These are phyloP conservation scores for Sindora glabra DNA, from an alignment of 306 rosid species.

Conservation along the genomic window DNA sequence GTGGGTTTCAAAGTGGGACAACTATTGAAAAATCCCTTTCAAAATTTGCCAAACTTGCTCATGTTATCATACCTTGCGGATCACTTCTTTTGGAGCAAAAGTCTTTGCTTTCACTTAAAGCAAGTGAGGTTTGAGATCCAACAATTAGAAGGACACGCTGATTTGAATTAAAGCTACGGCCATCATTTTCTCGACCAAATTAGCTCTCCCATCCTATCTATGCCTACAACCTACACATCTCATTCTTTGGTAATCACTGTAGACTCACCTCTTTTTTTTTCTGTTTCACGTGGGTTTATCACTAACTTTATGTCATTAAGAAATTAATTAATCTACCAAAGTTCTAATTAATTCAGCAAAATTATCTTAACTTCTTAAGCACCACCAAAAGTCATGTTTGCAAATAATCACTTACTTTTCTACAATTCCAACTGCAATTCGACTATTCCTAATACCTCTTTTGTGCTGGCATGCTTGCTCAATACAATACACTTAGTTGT, in stretches of 20 bases:
- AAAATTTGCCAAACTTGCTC: constrained; percentile 18
- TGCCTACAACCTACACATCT: constrained; percentile 4
- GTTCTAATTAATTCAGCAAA: neutral
- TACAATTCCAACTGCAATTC: too few species aligned
- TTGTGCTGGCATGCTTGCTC: too few species aligned
- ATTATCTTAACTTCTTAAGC: too few species aligned
- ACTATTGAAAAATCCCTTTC: neutral
- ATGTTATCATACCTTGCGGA: constrained; percentile 24
- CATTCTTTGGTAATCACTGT: neutral
- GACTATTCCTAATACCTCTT: too few species aligned
- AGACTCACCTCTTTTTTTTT: neutral
- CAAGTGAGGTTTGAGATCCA: constrained; percentile 28
- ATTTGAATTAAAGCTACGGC: constrained; percentile 50
- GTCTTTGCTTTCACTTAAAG: constrained; percentile 65
- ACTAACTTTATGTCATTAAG: neutral
- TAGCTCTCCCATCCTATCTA: constrained; percentile 27
- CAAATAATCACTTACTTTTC: too few species aligned
- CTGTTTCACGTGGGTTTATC: neutral
- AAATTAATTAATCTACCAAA: too few species aligned
- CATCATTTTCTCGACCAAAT: constrained; percentile 17
- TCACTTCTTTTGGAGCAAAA: constrained; percentile 38
- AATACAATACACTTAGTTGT: too few species aligned
- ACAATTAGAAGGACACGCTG: constrained; percentile 13
- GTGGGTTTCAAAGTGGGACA: constrained; percentile 19
- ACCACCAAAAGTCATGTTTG: too few species aligned